A percentile compares a stretch with the other conserved stretches of the same genome.
Conservation (phyloP, 768 basidiomycete genomes). For the Rhodosporidiobolus odoratus region DNA sequence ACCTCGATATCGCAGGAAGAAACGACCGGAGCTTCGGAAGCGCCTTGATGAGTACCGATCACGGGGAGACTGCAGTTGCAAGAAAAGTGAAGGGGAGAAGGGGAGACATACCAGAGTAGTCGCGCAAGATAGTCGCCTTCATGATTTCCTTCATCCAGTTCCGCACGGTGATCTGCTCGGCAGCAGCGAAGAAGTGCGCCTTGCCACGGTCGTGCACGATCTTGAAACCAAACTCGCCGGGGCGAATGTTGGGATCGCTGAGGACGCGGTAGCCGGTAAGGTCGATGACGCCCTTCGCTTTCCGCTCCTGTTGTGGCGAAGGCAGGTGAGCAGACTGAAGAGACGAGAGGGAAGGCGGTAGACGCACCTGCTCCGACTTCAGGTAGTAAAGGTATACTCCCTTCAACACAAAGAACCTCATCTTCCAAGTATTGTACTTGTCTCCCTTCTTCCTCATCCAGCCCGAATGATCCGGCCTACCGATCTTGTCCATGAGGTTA, state of each 20-base stretch:
- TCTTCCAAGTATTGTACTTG: conserved; percentile 86
- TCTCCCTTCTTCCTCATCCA: conserved; percentile 97
- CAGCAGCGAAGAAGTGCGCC: conserved; percentile 84
- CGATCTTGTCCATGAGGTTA: conserved; percentile 84
- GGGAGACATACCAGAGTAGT: conserved; percentile 71
- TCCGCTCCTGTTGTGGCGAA: conserved; percentile 62
- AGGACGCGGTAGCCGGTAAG: conserved; percentile 86
- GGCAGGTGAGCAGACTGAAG: not conserved
- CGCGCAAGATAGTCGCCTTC: conserved; percentile 94
- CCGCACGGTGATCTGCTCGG: conserved; percentile 75
- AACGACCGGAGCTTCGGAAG: conserved; percentile 69
- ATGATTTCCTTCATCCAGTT: conserved; percentile 99
- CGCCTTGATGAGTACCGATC: not conserved
- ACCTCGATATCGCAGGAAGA: conserved; percentile 96
- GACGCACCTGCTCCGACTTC: conserved; percentile 55
- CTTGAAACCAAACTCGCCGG: conserved; percentile 90
- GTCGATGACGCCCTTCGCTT: conserved; percentile 94
- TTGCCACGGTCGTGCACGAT: conserved; percentile 84
- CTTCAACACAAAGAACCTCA: conserved; percentile 84
- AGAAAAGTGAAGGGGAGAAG: not conserved
- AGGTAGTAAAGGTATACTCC: conserved; percentile 85
- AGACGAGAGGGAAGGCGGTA: no score
- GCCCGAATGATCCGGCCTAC: conserved; percentile 77
- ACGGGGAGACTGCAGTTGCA: not conserved
- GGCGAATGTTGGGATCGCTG: conserved; percentile 78